phyloP scores from a whole-genome alignment of 495 filamentous ascomycete genomes.

The Thermothielavioides terrestris region DNA sequence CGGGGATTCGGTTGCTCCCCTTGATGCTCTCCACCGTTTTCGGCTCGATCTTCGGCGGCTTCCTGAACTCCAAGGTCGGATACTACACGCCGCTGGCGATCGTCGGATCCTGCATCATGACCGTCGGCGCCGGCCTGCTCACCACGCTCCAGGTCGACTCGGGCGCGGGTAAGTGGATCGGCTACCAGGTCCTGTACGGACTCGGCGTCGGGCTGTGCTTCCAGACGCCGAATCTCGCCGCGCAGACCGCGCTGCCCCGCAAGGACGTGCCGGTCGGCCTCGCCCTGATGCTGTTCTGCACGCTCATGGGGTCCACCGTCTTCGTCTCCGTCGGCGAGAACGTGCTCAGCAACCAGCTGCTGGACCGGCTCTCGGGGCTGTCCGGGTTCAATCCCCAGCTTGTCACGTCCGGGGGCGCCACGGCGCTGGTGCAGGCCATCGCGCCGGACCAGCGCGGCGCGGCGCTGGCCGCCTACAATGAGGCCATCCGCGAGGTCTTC shows the following conservation, averaged over 20 bases:
- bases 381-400: conserved; percentile 41
- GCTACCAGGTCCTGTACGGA: conserved; percentile 51
- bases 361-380: conserved; percentile 32
- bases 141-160: conserved; percentile 39
- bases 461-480: conserved; percentile 60
- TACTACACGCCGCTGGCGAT: conserved; percentile 44
- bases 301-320: conserved; percentile 54
- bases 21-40: conserved; percentile 43
- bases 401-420: conserved; percentile 54
- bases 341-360: conserved; percentile 50
- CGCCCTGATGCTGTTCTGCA: conserved; percentile 50
- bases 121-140: conserved; percentile 46
- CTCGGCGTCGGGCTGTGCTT: conserved; percentile 40
- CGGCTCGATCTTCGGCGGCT: conserved; percentile 39
- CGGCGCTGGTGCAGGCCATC: conserved; percentile 48
- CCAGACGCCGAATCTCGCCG: conserved; percentile 45
- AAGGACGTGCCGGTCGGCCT: conserved; percentile 6
- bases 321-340: conserved; percentile 54
- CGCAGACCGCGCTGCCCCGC: conserved; percentile 31
- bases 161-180: conserved; percentile 43
- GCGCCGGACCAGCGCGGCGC: conserved; percentile 31
- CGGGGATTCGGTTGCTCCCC: conserved; percentile 45
- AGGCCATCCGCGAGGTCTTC: conserved; percentile 54
- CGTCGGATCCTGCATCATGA: conserved; percentile 45
- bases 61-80: conserved; percentile 36